Evolutionary conservation across 2,329 filamentous ascomycete genomes (phyloP).

Genomic region (Colletotrichum sp.): DNA sequence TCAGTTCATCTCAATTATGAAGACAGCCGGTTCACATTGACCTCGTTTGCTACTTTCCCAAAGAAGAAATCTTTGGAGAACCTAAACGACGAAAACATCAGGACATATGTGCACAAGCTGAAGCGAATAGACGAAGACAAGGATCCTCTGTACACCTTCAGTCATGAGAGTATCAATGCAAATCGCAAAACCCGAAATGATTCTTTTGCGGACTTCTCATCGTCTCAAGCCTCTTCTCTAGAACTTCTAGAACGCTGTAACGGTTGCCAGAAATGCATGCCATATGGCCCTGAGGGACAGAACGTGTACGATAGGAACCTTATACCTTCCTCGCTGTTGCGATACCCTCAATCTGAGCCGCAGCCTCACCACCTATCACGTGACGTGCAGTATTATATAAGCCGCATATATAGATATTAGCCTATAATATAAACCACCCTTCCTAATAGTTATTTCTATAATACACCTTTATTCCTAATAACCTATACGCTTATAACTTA

Average conservation of each 20-base stretch:
- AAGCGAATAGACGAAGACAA: background rate
- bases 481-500: no score
- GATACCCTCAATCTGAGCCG: no score
- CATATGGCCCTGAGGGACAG: background rate
- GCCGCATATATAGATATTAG: no score
- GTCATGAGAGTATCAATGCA: background rate
- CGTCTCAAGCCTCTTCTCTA: background rate
- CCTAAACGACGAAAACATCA: background rate
- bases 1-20: background rate
- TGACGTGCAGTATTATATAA: no score
- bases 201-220: background rate
- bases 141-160: background rate
- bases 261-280: background rate
- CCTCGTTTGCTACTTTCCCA: background rate
- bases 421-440: no score
- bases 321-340: background rate
- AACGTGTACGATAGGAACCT: background rate
- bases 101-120: background rate
- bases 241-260: background rate
- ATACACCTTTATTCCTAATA: no score
- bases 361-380: no score
- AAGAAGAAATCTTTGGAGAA: background rate
- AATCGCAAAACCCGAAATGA: background rate
- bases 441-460: no score
- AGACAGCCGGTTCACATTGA: background rate